These are phyloP conservation scores for Dictyostelium citrinum DNA, from an alignment of 78 protist genomes.

Conservation along the genomic window DNA sequence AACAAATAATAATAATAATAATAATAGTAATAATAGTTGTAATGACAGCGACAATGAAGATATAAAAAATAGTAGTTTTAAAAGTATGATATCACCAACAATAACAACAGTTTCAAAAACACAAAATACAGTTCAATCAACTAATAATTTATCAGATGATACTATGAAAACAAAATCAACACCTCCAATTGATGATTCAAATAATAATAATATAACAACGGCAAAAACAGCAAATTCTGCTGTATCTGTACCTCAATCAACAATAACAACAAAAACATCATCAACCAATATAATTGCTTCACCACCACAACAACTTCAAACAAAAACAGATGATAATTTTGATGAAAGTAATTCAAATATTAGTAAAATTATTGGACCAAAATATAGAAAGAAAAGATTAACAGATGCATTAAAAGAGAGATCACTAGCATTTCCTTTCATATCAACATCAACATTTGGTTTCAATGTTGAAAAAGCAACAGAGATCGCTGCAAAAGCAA, in stretches of 20 bases:
- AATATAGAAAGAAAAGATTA: conserved; percentile 29
- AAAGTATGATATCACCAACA: background rate
- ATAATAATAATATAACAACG: background rate
- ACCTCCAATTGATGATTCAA: background rate
- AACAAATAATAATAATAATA: background rate
- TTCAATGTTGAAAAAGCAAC: conserved; percentile 27
- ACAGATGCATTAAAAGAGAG: conserved; percentile 1
- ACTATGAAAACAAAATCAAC: background rate
- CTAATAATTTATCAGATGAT: background rate
- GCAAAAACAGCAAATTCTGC: background rate
- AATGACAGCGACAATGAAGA: background rate
- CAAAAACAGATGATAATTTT: background rate
- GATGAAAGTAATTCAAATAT: background rate
- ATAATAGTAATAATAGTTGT: background rate
- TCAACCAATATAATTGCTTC: background rate
- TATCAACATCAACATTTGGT: conserved; percentile 10
- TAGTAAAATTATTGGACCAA: conserved; percentile 25
- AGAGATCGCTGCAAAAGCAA: conserved; percentile 43
- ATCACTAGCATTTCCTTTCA: conserved; percentile 47
- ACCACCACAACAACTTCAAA: background rate
- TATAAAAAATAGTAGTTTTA: background rate
- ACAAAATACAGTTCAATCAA: background rate
- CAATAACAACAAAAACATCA: background rate
- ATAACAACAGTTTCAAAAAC: background rate
- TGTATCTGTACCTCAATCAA: background rate